phyloP scores from a whole-genome alignment of 371 early-diverging fungal species.

The Synchytrium microbalum region DNA sequence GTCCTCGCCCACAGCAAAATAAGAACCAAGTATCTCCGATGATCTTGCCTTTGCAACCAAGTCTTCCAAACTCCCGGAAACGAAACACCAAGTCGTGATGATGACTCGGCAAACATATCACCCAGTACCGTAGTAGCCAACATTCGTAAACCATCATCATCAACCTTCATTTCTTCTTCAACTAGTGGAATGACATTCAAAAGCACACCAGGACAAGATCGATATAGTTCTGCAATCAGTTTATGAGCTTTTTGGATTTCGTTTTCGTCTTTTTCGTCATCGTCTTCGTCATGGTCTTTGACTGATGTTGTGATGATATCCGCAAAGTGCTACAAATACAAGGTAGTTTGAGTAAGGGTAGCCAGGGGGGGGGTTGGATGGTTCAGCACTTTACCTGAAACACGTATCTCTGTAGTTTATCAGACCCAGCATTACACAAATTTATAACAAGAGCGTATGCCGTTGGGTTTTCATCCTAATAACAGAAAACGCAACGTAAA shows the following conservation, averaged over 20 bases:
- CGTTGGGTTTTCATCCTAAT: constrained; percentile 58
- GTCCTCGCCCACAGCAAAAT: background rate
- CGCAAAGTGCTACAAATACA: constrained; percentile 54
- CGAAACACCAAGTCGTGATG: constrained; percentile 51
- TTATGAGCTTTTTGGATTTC: constrained; percentile 67
- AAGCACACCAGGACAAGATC: constrained; percentile 64
- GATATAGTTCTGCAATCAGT: constrained; percentile 70
- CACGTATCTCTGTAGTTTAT: constrained; percentile 79
- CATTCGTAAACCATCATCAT: constrained; percentile 64
- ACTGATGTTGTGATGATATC: constrained; percentile 48
- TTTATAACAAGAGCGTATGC: constrained; percentile 76
- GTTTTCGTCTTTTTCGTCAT: constrained; percentile 21
- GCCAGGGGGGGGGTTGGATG: background rate
- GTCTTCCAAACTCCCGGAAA: constrained; percentile 81
- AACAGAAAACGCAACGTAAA: too few relatives aligned
- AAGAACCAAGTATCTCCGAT: too few relatives aligned
- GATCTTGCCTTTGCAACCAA: constrained; percentile 69
- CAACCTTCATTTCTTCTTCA: constrained; percentile 80
- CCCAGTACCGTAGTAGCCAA: constrained; percentile 76
- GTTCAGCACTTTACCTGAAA: constrained; percentile 43
- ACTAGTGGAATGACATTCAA: constrained; percentile 88
- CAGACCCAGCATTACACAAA: constrained; percentile 63
- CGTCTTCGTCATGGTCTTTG: constrained; percentile 23
- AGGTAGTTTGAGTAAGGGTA: background rate
- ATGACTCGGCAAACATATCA: constrained; percentile 59